A percentile compares a stretch with the other conserved stretches of the same genome.
Evolutionary conservation across 2,329 filamentous ascomycete genomes (phyloP).

Genomic region (Talaromyces rugulosus): DNA sequence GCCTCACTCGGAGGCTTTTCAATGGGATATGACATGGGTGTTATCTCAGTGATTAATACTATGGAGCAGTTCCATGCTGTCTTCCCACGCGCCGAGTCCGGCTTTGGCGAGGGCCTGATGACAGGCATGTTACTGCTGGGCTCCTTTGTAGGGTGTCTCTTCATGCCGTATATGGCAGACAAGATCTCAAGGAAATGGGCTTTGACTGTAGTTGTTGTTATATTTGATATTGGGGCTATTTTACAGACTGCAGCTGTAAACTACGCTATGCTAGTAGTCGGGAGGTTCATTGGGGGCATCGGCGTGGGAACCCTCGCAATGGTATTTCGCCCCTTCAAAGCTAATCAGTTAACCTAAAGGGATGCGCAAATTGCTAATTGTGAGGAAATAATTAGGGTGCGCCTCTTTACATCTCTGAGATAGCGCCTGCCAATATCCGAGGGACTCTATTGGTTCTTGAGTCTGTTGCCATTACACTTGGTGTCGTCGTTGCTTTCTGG

Average conservation of each 20-base stretch:
- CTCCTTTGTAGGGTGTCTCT: background rate
- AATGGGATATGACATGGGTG: constrained; percentile 54
- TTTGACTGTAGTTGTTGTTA: background rate
- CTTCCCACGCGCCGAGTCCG: constrained; percentile 19
- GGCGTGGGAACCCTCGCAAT: background rate
- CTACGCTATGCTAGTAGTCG: background rate
- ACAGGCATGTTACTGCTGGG: background rate
- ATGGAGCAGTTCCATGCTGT: constrained; percentile 41
- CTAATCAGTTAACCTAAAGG: background rate
- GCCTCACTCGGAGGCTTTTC: constrained; percentile 52
- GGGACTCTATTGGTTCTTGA: constrained; percentile 18
- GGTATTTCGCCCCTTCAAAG: background rate
- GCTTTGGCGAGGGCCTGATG: background rate
- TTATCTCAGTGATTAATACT: constrained; percentile 51
- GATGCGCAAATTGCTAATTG: background rate
- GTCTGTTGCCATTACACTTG: constrained; percentile 9
- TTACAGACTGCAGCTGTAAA: background rate
- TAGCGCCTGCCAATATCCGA: background rate
- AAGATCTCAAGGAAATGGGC: background rate
- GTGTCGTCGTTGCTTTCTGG: constrained; percentile 2
- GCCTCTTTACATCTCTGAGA: background rate
- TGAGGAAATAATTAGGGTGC: background rate
- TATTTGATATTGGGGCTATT: background rate
- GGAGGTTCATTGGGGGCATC: background rate
- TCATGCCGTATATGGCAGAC: background rate